Percentiles rank a stretch among this genome's conserved stretches.
These are phyloP conservation scores for Microbotryomycetes sp. DNA, from an alignment of 1,284 basidiomycete species.

Conservation along the genomic window DNA sequence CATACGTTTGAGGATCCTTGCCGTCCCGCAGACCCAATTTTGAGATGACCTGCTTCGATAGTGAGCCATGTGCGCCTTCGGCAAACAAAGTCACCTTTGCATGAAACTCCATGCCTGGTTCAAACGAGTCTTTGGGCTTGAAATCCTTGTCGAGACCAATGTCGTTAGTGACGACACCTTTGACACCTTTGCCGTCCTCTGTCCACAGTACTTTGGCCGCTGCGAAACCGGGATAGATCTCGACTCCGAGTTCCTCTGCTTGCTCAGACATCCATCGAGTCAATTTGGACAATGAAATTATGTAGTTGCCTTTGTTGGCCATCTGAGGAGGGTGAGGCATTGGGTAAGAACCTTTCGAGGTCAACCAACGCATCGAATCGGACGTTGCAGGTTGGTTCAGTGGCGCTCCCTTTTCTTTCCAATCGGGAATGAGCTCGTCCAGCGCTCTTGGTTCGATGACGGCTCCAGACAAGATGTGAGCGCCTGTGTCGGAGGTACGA, in stretches of 20 bases:
- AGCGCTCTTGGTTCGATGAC: slow-evolving; percentile 90
- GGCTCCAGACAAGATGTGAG: slow-evolving; percentile 92
- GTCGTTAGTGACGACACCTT: slow-evolving; percentile 88
- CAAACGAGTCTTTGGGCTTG: slow-evolving; percentile 79
- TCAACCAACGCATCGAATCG: slow-evolving; percentile 83
- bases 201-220: slow-evolving; percentile 75
- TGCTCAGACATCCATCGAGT: slow-evolving; percentile 83
- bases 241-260: slow-evolving; percentile 82
- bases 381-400: slow-evolving; percentile 73
- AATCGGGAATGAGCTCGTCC: slow-evolving; percentile 84
- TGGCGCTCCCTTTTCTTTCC: slow-evolving; percentile 57
- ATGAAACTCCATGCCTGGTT: slow-evolving; percentile 95
- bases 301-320: slow-evolving; percentile 90
- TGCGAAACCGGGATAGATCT: slow-evolving; percentile 96
- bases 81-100: slow-evolving; percentile 91
- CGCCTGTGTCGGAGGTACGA: slow-evolving; percentile 51
- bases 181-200: slow-evolving; percentile 60
- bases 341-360: slow-evolving; percentile 62
- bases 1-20: slow-evolving; percentile 88
- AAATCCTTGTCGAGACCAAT: slow-evolving; percentile 80
- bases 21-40: slow-evolving; percentile 73
- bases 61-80: slow-evolving; percentile 89
- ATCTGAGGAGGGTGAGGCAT: slow-evolving; percentile 97
- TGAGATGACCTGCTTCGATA: slow-evolving; percentile 74
- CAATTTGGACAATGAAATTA: slow-evolving; percentile 81